Percentiles rank a stretch among this genome's conserved stretches.
Evolutionary conservation across 148 eudicot genomes (phyloP).

Genomic region (Polygonum aviculare): DNA sequence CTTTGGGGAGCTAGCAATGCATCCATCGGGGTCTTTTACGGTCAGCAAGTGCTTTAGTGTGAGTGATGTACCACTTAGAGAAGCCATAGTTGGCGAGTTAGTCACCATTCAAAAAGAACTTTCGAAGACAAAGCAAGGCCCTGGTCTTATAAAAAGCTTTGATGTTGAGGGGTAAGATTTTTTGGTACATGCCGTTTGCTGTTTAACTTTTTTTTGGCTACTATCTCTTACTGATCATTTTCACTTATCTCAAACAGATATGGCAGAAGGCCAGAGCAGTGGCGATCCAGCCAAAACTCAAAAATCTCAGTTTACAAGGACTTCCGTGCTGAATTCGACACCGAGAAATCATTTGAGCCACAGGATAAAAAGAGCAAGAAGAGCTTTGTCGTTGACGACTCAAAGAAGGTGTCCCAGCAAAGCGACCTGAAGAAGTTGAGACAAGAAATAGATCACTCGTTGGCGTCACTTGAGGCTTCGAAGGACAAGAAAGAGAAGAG

Average conservation of each 20-base stretch:
- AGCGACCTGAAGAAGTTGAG: slow-evolving; percentile 60
- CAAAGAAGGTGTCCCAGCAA: slow-evolving; percentile 35
- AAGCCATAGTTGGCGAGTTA: slow-evolving; percentile 69
- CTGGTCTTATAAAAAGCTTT: slow-evolving; percentile 67
- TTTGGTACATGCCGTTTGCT: not conserved
- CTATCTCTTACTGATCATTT: slow-evolving; percentile 9
- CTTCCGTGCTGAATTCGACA: slow-evolving; percentile 47
- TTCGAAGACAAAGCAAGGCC: slow-evolving; percentile 78
- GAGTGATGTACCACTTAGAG: slow-evolving; percentile 52
- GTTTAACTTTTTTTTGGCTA: not conserved
- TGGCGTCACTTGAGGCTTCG: slow-evolving; percentile 24
- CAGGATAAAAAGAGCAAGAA: slow-evolving; percentile 20
- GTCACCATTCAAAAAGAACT: slow-evolving; percentile 61
- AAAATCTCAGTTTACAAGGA: slow-evolving; percentile 65
- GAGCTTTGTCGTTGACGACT: slow-evolving; percentile 28
- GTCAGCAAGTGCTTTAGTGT: slow-evolving; percentile 76
- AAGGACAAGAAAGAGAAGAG: slow-evolving; percentile 29
- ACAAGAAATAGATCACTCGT: slow-evolving; percentile 53
- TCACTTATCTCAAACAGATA: slow-evolving; percentile 33
- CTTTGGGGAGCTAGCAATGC: slow-evolving; percentile 77
- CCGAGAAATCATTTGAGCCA: slow-evolving; percentile 22
- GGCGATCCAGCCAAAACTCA: slow-evolving; percentile 72
- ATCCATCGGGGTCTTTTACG: slow-evolving; percentile 74
- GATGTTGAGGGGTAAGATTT: slow-evolving; percentile 76
- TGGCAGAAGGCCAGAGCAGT: slow-evolving; percentile 70